phyloP scores from a whole-genome alignment of 352 stramenopile species.

The Phytopythium helicoides region DNA sequence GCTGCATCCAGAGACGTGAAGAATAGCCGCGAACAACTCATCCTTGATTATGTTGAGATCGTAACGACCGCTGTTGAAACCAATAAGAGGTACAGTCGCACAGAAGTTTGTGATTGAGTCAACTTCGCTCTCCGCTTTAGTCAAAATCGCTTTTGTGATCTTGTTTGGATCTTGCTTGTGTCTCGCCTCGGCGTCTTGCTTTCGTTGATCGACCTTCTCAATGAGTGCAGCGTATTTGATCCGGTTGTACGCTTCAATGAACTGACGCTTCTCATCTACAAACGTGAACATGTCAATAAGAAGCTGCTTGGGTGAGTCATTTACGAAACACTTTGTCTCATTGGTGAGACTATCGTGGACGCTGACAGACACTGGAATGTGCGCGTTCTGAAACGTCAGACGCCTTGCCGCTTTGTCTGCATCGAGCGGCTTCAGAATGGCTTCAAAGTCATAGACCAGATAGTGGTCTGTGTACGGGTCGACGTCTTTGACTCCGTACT shows the following conservation, averaged over 20 bases:
- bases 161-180: too few species aligned
- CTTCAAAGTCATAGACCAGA: slow-evolving; percentile 18
- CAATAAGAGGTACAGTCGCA: slow-evolving; percentile 6
- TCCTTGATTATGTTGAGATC: slow-evolving; percentile 38
- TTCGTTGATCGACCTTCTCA: neutral
- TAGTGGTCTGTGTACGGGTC: slow-evolving; percentile 16
- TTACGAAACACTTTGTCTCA: slow-evolving; percentile 3
- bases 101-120: neutral
- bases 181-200: too few species aligned
- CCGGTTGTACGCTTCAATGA: neutral
- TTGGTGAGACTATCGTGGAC: slow-evolving; percentile 3
- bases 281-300: slow-evolving; percentile 6
- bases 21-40: slow-evolving; percentile 16
- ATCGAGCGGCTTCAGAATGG: slow-evolving; percentile 15
- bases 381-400: neutral
- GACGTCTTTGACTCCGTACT: slow-evolving; percentile 7
- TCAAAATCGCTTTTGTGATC: too few species aligned
- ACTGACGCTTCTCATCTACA: neutral
- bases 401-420: neutral
- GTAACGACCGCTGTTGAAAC: slow-evolving; percentile 23
- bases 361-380: slow-evolving; percentile 4
- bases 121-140: neutral
- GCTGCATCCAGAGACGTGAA: slow-evolving; percentile 9
- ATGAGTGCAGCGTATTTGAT: neutral
- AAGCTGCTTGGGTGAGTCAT: neutral